Evolutionary conservation across 306 rosid genomes (phyloP), one percentile per base, ranked within the genome.

Genomic region (Aeschynomene evenia): DNA sequence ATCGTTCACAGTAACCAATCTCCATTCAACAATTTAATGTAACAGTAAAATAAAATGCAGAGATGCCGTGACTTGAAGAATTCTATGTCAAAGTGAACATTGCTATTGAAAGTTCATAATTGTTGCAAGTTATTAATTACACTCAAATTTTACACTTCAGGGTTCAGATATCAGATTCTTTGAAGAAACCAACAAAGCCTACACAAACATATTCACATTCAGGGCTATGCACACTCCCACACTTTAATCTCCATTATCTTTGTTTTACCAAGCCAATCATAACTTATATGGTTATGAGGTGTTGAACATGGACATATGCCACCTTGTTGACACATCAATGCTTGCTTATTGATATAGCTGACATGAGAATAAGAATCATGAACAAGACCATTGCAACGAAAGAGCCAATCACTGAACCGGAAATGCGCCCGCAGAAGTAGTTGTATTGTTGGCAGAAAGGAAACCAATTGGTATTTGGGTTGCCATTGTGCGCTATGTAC

Each of bases 371-470:
- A 50, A 84, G 79, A 20, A 85, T 36, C 5, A 83, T 37, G 5
- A 88, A 67, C 12, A 81, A 8, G 34, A 59, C 24, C 11, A 70
- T 37, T 10, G 78, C 85, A 11, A 84, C 15, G 68, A 74, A 88
- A 53, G 90, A 83, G 20, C 95, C 95, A 21, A 88, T 56, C 6
- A 88, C 74, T 26, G 91, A 74, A 2, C 81, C 91, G 0, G 87
- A 85, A 58, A 63, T 57, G 11, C 80, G 84, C 29, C 18, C 34
- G 12, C 89, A 88, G 80, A 85, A 85, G 75, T 23, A 39, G 52
- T 77, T 52, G 77, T 60, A 85, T 67, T 85, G 95, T 63, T 40
- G 74, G 72, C 91, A 81, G 63, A 85, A 54, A 1, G 89, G 70
- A 65, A 75, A 66, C 95, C 91, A 85, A 22, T 83, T 88, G 26